Base-by-base conservation (phyloP, 148 eudicot species). In the Tetragonia tetragonoides region DNA sequence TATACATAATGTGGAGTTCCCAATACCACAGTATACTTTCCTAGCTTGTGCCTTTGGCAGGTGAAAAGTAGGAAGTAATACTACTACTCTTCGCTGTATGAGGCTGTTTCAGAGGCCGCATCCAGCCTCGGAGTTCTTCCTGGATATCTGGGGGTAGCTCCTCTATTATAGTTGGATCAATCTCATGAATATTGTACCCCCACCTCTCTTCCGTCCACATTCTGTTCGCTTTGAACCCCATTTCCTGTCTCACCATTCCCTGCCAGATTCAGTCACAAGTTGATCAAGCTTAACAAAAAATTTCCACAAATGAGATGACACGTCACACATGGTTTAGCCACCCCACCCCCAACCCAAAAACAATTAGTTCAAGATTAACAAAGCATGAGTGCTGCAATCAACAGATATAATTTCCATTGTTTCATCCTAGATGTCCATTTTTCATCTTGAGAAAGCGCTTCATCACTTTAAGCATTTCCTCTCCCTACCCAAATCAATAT, bases 91-190 rank as follows among this genome's bases (percentile, higher is more conserved):
- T 78, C 18, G 60, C 65, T 6, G 60, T 18, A 57, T 10, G 72
- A 39, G 71, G 75, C 47, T 78, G 84, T 66, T 78, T 82, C 75
- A 47, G 42, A 83, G 85, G 85, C 67, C 63, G 79, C 66, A 75
- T 70, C 85, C 82, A 75, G 39, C 68, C 82, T n/a, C 68, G 76
- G 18, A 79, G 69, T 83, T 83, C 85, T 64, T 75, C 80, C 74
- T 83, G 79, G 42, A 83, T 83, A 71, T 83, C 85, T 16, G 23
- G 70, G 21, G 85, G 85, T 37, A 83, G 66, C 82, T 83, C 85
- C 4, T 79, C 41, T 2, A 83, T 14, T 56, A 83, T 23, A 46
- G 20, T 75, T 37, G 79, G 77, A 73, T 83, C 85, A 66, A 83
- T 83, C 65, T 83, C 82, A 75, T 79, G 16, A 11, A 49, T 63